Base-by-base conservation (phyloP, 495 filamentous ascomycete genomes). In the Rhizodiscina lignyota region DNA sequence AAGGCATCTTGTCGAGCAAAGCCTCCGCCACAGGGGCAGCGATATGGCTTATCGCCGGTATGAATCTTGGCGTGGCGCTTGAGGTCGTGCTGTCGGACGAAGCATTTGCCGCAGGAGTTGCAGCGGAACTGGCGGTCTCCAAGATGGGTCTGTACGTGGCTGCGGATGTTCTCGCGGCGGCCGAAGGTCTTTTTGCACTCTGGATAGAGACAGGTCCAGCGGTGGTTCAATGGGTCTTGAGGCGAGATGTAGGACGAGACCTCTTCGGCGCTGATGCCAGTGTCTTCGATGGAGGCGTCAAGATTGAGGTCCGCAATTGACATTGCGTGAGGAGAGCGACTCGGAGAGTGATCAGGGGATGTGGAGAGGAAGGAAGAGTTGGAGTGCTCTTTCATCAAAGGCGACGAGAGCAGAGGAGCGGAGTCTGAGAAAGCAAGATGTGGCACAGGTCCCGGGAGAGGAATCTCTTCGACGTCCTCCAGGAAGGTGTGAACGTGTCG, bases 51-150 rank as follows among this genome's bases (percentile, higher is more conserved):
- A 49, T 86, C 74, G 24, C 83, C 83, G 15, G 76, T 85, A 56
- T 97, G 89, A 36, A 94, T 96, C 59, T 94, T 94, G 44, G 84
- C 74, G 51, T 97, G 89, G 16, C 89, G 77, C 57, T 96, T 97
- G 38, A 96, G 71, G 50, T 97, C 89, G 51, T 97, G 91, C 41
- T 89, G 85, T 18, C 89, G 75, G 39, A 96, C 91, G 48, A 97
- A 97, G 54, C 82, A 83, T 54, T 94, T 94, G 18, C 74, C 64
- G 58, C 89, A 97, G 17, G 77, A 68, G 33, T 81, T 77, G 52
- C 89, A 97, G 48, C 75, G 72, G 58, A 76, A 97, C 50, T 93
- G 91, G 20, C 91, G 70, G 44, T 96, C 91, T 42, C 86, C 86
- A 36, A 97, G 75, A 50, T 97, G 89, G 1, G 89, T 94, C 55